Base-by-base conservation (phyloP, 257 asterid genomes). In the Asclepias syriaca region DNA sequence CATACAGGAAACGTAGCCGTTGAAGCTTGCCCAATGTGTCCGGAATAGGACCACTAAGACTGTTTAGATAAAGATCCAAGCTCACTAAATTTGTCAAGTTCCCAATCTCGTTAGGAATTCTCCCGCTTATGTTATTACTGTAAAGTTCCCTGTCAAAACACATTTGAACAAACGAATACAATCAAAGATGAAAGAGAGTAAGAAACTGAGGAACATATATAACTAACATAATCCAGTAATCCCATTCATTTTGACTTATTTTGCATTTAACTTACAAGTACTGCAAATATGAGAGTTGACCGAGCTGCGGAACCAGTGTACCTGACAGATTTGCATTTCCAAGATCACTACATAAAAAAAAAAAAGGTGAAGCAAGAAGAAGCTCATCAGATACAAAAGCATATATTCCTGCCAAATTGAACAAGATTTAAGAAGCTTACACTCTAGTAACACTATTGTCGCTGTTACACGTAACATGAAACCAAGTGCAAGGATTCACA, bases 401-500 rank as follows among this genome's bases (percentile, higher is more conserved):
- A 48, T 72, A 56, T 60, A 69, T 29, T 61, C 68, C 72, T 64
- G 57, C 67, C 76, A 56, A 54, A 49, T 58, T 8, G 32, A 34
- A 12, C 74, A 55, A 45, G 66, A 68, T 5, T 48, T 6, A 71
- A n/a, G 59, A 48, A 71, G 75, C 96, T 85, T 82, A 95, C 99
- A 95, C 97, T 86, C 98, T 84, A 6, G 96, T 95, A 70, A 95
- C 99, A 48, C 81, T 79, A 75, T 95, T 90, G 10, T 88, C 97
- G 34, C 79, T 81, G 81, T 84, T 92, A 90, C 99, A 95, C 0
- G 96, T 89, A 29, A 94, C 97, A 39, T 94, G 98, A 81, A 91
- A 91, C 99, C 99, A 94, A 64, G 98, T 91, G 74, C 99, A 95
- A 13, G 98, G 99, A 81, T 95, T 95, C 72, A 92, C 99, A 55